Base-by-base conservation (phyloP, 176 grass and related monocot species). In the Thinopyrum elongatum region DNA sequence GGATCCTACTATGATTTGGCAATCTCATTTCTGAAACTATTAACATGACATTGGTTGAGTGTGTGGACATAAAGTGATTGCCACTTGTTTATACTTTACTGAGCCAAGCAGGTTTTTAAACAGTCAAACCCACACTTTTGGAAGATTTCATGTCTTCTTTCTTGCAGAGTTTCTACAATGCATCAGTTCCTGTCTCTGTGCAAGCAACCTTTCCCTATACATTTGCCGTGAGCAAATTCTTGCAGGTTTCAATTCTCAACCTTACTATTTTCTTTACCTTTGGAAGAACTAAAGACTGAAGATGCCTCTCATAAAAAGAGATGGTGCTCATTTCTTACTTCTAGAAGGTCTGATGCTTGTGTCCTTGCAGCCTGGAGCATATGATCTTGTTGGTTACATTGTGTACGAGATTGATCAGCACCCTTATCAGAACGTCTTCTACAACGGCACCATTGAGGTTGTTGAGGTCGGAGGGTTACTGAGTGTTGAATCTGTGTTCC, bases 401-500 rank as follows among this genome's bases (percentile, higher is more conserved):
- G 84, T 99, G 33, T 99, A 99, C 82, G 97, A 99, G 85, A 93
- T 99, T 9, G 97, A 99, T 62, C 90, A 99, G 79, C 90, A 96
- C 46, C 88, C 85, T 11, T 96, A 96, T 70, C 86, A 90, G 77
- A 95, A 84, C 70, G 90, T 99, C 11, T 99, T 99, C 83, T 99
- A 99, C 86, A 99, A 99, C 36, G 90, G 97, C 82, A 93, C 97
- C 10, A 38, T 99, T 9, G 97, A 99, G 78, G 92, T 99, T 31
- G 88, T 96, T 92, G 97, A 99, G 85, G 87, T 74, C 47, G 97
- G 97, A 79, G 92, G 90, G 14, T 91, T 99, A 30, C 84, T 96
- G 31, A 96, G 94, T 71, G 88, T 95, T n/a, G 97, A 99, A 80
- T 99, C 97, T 70, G 92, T 99, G 46, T 99, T 99, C 86, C 97